Evolutionary conservation across 2,329 filamentous ascomycete species (phyloP), one percentile per base, ranked within the genome.

Genomic region (Curvularia sp.): DNA sequence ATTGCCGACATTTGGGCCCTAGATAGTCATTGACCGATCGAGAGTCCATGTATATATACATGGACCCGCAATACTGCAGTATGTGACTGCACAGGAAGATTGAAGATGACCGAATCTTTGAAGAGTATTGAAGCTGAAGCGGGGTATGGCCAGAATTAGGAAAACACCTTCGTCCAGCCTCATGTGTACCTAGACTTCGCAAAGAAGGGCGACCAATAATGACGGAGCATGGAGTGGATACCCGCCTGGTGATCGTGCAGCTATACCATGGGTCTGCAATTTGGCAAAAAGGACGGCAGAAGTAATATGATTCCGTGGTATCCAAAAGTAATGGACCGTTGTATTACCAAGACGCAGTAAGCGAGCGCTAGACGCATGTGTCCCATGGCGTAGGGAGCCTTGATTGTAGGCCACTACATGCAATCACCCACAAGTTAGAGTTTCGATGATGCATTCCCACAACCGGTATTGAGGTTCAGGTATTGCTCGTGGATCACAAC

Each of bases 401-500:
- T 13, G 9, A 25, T 30, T 32, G 4, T 54, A 39, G 27, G 34
- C 27, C 23, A 25, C n/a, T 23, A 25, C 18, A 41, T 34, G 49
- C 8, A 45, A 23, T 49, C n/a, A 47, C 18, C 36, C 15, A 13
- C 7, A 38, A 28, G 9, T 18, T 25, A 28, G 21, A 18, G 13
- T 30, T 18, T n/a, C 23, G 5, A 39, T 18, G 18, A 28, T 7
- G 13, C 2, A 13, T 55, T 25, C 27, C n/a, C 32, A 7, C 15
- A 7, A 38, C 34, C 25, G 28, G 34, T 6, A 49, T 18, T 10
- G 21, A 42, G 55, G 48, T 43, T 48, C 21, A 5, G 42, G 48
- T 34, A 27, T n/a, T 47, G 34, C n/a, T 38, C 38, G 18, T 49
- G n/a, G n/a, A 23, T 32, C 47, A 49, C 23, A 36, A n/a, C 36